Evolutionary conservation across 108 stramenopile genomes (phyloP).

Genomic region (Nitzschia sp.): DNA sequence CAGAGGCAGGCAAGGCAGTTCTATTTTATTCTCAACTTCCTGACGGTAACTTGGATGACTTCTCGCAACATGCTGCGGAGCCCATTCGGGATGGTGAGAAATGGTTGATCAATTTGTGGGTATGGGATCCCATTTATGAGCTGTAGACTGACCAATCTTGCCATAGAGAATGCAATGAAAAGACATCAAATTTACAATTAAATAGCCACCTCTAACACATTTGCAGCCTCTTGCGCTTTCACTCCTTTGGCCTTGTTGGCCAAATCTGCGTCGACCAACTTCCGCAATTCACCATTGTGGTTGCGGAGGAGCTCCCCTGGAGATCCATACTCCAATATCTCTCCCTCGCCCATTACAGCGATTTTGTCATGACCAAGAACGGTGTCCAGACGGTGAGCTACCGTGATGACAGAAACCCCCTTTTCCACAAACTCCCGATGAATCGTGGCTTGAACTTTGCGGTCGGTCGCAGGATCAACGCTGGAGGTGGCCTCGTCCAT

Average conservation of each 20-base stretch:
- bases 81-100: constrained; percentile 76
- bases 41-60: constrained; percentile 90
- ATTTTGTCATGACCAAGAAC: constrained; percentile 90
- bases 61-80: constrained; percentile 80
- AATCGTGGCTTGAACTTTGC: constrained; percentile 71
- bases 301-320: constrained; percentile 56
- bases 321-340: constrained; percentile 70
- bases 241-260: constrained; percentile 48
- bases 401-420: constrained; percentile 83
- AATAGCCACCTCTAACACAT: not conserved
- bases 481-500: constrained; percentile 84
- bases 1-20: constrained; percentile 61
- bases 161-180: not conserved
- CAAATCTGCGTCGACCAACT: constrained; percentile 57
- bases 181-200: not conserved
- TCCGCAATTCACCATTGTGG: constrained; percentile 47
- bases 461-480: constrained; percentile 79
- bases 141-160: not conserved
- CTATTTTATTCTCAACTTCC: constrained; percentile 82
- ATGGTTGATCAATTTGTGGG: constrained; percentile 72
- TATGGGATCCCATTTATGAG: constrained; percentile 55
- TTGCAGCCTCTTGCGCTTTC: constrained; percentile 6
- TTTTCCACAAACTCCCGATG: constrained; percentile 73
- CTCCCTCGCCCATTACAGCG: constrained; percentile 85
- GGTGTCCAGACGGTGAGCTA: constrained; percentile 90